Percentiles rank a stretch among this genome's conserved stretches.
phyloP scores from a whole-genome alignment of 257 asterid genomes.

The Gentiana dahurica region DNA sequence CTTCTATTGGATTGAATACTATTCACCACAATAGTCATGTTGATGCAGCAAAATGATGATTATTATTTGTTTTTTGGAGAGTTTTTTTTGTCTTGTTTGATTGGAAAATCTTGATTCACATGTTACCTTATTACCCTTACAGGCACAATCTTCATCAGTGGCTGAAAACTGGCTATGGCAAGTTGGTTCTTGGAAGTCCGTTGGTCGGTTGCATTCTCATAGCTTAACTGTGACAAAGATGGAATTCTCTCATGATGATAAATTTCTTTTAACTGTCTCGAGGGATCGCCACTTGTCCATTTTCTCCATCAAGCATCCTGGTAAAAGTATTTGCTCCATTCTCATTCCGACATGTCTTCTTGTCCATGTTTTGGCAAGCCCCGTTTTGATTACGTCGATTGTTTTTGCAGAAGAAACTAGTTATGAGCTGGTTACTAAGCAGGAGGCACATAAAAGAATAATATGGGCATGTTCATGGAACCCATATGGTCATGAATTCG shows the following conservation, averaged over 20 bases:
- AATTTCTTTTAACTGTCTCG: constrained; percentile 71
- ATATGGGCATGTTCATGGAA: constrained; percentile 98
- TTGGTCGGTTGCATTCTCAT: constrained; percentile 83
- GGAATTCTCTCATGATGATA: constrained; percentile 77
- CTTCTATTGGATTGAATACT: too few relatives aligned
- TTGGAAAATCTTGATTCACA: not conserved
- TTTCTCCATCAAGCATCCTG: constrained; percentile 51
- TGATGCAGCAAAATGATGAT: not conserved
- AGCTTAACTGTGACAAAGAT: constrained; percentile 84
- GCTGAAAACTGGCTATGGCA: constrained; percentile 98
- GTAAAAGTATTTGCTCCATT: constrained; percentile 13
- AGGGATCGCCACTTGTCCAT: constrained; percentile 91
- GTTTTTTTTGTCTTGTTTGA: not conserved
- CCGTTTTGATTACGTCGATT: constrained; percentile 1
- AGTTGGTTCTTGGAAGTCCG: constrained; percentile 86
- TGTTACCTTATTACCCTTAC: constrained; percentile 11
- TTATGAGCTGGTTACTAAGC: constrained; percentile 46
- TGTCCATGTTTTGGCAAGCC: not conserved
- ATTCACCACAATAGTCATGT: too few relatives aligned
- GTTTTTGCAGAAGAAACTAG: constrained; percentile 49
- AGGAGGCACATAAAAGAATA: constrained; percentile 88
- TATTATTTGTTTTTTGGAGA: not conserved
- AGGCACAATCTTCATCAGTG: constrained; percentile 90
- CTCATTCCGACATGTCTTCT: too few relatives aligned
- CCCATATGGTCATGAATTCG: constrained; percentile 71